phyloP scores from a whole-genome alignment of 345 rosid genomes.

The Eucalyptus dawsonii region DNA sequence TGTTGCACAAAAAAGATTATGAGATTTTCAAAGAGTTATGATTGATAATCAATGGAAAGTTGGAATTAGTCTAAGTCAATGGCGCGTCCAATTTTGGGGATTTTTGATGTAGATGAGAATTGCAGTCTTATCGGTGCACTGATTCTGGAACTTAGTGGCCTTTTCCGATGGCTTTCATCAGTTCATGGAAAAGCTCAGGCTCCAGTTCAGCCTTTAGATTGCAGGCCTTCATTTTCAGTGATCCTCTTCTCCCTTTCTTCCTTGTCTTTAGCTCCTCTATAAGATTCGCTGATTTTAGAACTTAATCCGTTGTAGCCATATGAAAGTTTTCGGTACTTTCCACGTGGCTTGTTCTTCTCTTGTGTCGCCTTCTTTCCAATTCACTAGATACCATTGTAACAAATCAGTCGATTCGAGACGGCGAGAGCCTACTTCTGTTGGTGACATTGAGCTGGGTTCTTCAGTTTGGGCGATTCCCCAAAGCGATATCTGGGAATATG shows the following conservation, averaged over 20 bases:
- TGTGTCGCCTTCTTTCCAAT: not conserved
- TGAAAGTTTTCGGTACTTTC: too few relatives aligned
- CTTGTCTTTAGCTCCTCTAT: not conserved
- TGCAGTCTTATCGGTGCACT: not conserved
- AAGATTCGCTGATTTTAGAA: not conserved
- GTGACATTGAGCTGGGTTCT: conserved; percentile 14
- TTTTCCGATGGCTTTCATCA: not conserved
- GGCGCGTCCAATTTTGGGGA: not conserved
- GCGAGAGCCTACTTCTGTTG: conserved; percentile 2
- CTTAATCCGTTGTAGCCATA: too few relatives aligned
- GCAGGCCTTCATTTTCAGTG: not conserved
- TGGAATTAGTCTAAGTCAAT: too few relatives aligned
- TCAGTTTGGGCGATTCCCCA: not conserved
- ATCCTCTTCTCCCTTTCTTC: not conserved
- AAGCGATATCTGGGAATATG: conserved; percentile 15
- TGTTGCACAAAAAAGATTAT: not conserved
- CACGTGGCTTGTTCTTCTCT: not conserved
- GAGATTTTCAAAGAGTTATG: not conserved
- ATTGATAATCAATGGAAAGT: not conserved
- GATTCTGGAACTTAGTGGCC: not conserved
- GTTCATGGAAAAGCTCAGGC: not conserved
- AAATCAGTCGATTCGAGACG: conserved; percentile 2
- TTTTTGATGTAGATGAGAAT: not conserved
- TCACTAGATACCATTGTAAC: not conserved
- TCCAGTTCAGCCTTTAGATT: not conserved